A percentile compares a stretch with the other conserved stretches of the same genome.
These are phyloP conservation scores for Candida qinlingensis DNA, from an alignment of 805 yeast genomes.

Conservation along the genomic window DNA sequence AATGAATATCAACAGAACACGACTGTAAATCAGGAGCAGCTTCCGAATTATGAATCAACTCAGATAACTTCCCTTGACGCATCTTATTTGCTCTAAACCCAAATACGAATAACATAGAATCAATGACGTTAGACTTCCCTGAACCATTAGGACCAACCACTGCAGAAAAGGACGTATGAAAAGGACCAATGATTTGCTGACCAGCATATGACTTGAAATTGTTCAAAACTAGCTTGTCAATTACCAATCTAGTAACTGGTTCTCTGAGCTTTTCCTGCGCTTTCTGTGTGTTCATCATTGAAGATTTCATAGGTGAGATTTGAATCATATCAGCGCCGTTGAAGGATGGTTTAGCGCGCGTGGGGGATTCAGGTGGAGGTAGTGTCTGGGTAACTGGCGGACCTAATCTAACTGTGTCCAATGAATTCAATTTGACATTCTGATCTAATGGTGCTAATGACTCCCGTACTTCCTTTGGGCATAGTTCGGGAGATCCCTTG, in stretches of 20 bases:
- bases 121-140: slow-evolving; percentile 96
- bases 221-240: slow-evolving; percentile 63
- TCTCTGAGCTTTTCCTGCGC: slow-evolving; percentile 25
- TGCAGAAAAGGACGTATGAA: slow-evolving; percentile 88
- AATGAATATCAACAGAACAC: slow-evolving; percentile 90
- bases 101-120: slow-evolving; percentile 91
- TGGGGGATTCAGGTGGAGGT: slow-evolving; percentile 27
- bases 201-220: slow-evolving; percentile 98
- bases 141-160: slow-evolving; percentile 99
- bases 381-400: slow-evolving; percentile 15
- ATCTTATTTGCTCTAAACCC: slow-evolving; percentile 95
- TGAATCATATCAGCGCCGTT: slow-evolving; percentile 35
- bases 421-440: slow-evolving; percentile 11
- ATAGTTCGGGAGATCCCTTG: slow-evolving; percentile 11
- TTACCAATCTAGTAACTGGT: slow-evolving; percentile 60
- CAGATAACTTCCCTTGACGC: slow-evolving; percentile 94
- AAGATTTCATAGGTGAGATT: slow-evolving; percentile 34
- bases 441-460: slow-evolving; percentile 21
- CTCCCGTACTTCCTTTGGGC: slow-evolving; percentile 23
- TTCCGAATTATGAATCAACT: slow-evolving; percentile 88
- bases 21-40: slow-evolving; percentile 56
- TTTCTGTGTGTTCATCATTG: slow-evolving; percentile 27
- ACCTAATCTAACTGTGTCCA: slow-evolving; percentile 14
- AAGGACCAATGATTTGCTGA: slow-evolving; percentile 87
- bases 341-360: slow-evolving; percentile 29